These are phyloP conservation scores for Annulohypoxylon bovei DNA, from an alignment of 495 filamentous ascomycete genomes.

Conservation along the genomic window DNA sequence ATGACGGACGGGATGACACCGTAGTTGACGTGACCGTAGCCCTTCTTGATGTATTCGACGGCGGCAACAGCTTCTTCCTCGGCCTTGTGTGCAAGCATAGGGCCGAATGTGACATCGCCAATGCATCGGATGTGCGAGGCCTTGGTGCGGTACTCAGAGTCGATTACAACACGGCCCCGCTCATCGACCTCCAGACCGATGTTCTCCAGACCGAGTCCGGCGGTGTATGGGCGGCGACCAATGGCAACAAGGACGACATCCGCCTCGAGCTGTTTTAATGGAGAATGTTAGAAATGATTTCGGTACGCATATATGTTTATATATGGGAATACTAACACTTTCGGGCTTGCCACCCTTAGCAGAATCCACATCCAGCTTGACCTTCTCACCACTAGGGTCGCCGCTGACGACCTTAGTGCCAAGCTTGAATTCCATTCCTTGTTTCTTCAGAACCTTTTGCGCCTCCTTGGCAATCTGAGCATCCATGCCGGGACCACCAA, in stretches of 20 bases:
- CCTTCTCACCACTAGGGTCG: conserved; percentile 76
- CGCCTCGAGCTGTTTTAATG: conserved; percentile 75
- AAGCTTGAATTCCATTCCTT: conserved; percentile 98
- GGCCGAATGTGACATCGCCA: conserved; percentile 96
- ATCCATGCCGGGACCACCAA: conserved; percentile 98
- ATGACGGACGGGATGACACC: conserved; percentile 97
- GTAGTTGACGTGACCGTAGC: conserved; percentile 98
- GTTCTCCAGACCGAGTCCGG: conserved; percentile 90
- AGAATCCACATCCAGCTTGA: conserved; percentile 87
- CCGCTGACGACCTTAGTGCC: conserved; percentile 92
- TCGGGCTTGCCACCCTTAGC: conserved; percentile 97
- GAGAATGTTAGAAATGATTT: conserved; percentile 23
- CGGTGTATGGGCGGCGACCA: conserved; percentile 93
- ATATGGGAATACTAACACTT: conserved; percentile 65
- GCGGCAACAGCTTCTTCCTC: conserved; percentile 97
- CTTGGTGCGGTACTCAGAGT: conserved; percentile 98
- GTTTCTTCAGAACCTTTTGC: conserved; percentile 93
- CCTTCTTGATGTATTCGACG: conserved; percentile 96
- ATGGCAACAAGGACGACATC: conserved; percentile 98
- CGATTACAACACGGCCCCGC: conserved; percentile 91
- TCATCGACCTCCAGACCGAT: conserved; percentile 95
- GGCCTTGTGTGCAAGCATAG: conserved; percentile 99
- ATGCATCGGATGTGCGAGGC: conserved; percentile 95
- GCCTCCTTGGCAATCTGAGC: conserved; percentile 88
- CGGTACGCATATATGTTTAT: background rate